phyloP scores from a whole-genome alignment of 768 basidiomycete genomes.

The Lactifluus hygrophoroides region DNA sequence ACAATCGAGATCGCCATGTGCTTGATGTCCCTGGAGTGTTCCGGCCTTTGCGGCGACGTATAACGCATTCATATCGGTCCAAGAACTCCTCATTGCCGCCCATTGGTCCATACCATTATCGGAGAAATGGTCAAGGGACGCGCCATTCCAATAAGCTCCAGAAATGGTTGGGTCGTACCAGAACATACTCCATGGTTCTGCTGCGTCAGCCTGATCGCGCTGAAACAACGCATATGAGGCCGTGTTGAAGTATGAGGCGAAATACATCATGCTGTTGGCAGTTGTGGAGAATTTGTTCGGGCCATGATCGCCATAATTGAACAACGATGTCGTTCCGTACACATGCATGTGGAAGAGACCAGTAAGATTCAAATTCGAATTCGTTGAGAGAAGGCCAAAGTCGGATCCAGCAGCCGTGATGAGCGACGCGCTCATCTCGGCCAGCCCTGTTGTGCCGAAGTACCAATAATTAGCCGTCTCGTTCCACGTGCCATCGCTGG shows the following conservation, averaged over 20 bases:
- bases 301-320: constrained; percentile 78
- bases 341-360: constrained; percentile 88
- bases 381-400: constrained; percentile 60
- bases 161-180: constrained; percentile 83
- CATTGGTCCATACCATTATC: constrained; percentile 65
- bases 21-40: constrained; percentile 72
- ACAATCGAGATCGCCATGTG: constrained; percentile 88
- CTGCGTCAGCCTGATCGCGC: constrained; percentile 64
- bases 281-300: constrained; percentile 95
- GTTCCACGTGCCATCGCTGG: constrained; percentile 79
- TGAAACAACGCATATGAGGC: constrained; percentile 83
- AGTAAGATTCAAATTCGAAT: constrained; percentile 64
- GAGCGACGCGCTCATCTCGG: constrained; percentile 81
- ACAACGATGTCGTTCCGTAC: constrained; percentile 75
- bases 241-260: constrained; percentile 55
- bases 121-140: constrained; percentile 79
- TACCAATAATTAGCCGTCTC: constrained; percentile 96
- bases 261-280: constrained; percentile 81
- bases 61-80: constrained; percentile 79
- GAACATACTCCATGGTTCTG: constrained; percentile 56
- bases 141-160: constrained; percentile 89
- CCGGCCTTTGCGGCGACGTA: constrained; percentile 91
- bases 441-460: constrained; percentile 86
- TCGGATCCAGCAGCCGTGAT: constrained; percentile 79
- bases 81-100: constrained; percentile 86